phyloP scores from a whole-genome alignment of 176 grass and related monocot genomes.

The Bonia amplexicaulis region DNA sequence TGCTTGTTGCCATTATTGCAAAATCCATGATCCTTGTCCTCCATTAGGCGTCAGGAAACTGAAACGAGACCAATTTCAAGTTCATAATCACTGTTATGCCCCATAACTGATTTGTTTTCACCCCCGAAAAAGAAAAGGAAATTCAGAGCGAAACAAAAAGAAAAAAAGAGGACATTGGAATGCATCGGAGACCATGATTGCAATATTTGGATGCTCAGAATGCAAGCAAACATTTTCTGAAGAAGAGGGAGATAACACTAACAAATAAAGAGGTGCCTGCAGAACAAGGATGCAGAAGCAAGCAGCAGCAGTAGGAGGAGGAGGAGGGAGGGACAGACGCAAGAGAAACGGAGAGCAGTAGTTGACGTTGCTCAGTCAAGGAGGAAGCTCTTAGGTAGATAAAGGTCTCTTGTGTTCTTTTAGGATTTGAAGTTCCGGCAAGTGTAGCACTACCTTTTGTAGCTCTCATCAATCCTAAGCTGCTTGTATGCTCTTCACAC shows the following conservation, averaged over 20 bases:
- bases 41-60: not conserved
- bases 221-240: not conserved
- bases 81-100: not conserved
- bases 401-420: not conserved
- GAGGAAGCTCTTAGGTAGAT: not conserved
- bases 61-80: not conserved
- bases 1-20: not conserved
- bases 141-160: too few relatives aligned
- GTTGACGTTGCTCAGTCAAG: not conserved
- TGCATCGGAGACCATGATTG: not conserved
- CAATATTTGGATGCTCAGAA: not conserved
- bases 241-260: not conserved
- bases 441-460: not conserved
- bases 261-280: not conserved
- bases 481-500: not conserved
- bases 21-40: not conserved
- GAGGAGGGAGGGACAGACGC: not conserved
- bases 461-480: not conserved
- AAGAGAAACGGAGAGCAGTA: not conserved
- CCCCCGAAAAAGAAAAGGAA: too few relatives aligned
- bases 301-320: not conserved
- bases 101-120: too few relatives aligned
- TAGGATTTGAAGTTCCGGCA: not conserved
- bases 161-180: too few relatives aligned
- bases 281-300: not conserved